Base-by-base conservation (phyloP, 306 rosid species). In the Hippophae tibetana region DNA sequence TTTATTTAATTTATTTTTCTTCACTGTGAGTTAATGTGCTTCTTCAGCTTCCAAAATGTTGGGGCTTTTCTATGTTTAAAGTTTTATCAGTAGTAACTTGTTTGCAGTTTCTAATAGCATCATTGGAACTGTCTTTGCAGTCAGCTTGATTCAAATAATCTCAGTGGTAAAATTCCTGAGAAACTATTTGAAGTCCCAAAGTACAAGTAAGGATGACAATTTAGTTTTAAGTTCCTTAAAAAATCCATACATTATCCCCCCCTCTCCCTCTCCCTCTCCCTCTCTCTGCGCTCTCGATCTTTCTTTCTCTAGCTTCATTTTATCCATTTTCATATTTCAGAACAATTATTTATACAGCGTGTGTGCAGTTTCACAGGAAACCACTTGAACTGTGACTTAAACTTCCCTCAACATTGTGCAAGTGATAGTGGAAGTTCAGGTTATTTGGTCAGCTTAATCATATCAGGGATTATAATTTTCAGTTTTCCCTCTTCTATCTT, bases 291-390 rank as follows among this genome's bases (percentile, higher is more conserved):
- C 38, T 31, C 38, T 31, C 38, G 5, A 31, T 4, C 38, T 31
- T 31, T 31, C 38, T 31, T 31, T 31, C 38, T 31, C 38, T 31
- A 31, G 38, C 38, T 1, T 31, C 38, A 31, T 2, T 31, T 31
- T 31, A 31, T 31, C 38, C 0, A 31, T 31, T 31, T 31, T 31
- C 38, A 27, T 27, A 27, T 27, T 27, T 42, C 58, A 13, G 48
- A 43, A 14, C 31, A 9, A 31, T 31, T 50, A 47, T 61, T 67
- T 60, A 64, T 27, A 56, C 13, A 52, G 46, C 67, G 67, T 64
- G 3, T 78, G 51, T 62, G 76, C 86, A 93, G 99, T 78, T 93
- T 88, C 71, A 78, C 90, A 23, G 99, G 95, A 77, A 93, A 88
- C 77, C 73, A 63, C 43, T 81, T 92, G 75, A 68, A 78, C 26